A percentile compares a stretch with the other conserved stretches of the same genome.
phyloP scores from a whole-genome alignment of 2,329 filamentous ascomycete genomes.

The Cryphonectria naterciae region DNA sequence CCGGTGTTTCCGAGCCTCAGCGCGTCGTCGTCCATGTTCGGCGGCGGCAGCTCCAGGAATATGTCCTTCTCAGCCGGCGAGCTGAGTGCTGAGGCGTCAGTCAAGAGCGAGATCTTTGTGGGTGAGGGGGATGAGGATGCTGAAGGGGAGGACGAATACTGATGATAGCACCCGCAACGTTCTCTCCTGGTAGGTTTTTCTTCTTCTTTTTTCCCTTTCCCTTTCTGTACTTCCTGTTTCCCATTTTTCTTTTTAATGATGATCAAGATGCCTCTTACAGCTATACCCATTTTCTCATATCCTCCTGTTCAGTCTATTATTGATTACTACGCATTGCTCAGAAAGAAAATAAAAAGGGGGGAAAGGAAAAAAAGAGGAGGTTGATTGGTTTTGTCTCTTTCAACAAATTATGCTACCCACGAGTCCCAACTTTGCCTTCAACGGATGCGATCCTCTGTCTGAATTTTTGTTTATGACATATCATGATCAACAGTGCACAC shows the following conservation, averaged over 20 bases:
- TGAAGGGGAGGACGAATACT: conserved; percentile 30
- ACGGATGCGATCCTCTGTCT: background rate
- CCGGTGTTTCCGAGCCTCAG: conserved; percentile 5
- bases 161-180: background rate
- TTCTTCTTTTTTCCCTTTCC: background rate
- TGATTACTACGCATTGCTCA: background rate
- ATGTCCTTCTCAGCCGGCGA: background rate
- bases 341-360: no score
- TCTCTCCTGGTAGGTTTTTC: background rate
- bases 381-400: background rate
- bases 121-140: conserved; percentile 30
- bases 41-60: background rate
- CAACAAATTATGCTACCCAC: background rate
- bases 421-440: no score
- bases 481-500: background rate
- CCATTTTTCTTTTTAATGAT: background rate
- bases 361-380: no score
- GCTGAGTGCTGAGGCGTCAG: conserved; percentile 2
- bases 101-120: conserved; percentile 26
- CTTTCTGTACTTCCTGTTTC: no score
- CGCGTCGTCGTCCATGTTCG: background rate
- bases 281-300: background rate
- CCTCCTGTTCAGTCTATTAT: background rate
- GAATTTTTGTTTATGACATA: background rate
- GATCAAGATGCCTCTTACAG: background rate